Conservation (phyloP, 306 rosid genomes). For the Luffa aegyptiaca region DNA sequence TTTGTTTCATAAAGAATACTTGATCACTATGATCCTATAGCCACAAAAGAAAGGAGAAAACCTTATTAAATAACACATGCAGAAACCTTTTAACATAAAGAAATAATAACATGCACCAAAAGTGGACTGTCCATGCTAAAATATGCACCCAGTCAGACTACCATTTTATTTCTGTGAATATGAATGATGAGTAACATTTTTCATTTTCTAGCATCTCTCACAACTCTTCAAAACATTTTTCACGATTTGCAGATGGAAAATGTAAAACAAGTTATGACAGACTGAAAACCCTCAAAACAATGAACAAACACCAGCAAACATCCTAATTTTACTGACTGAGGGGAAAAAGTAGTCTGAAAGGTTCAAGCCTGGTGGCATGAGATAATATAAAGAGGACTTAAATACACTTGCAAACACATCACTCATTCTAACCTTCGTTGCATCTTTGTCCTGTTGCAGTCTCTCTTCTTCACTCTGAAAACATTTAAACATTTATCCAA, state of each 20-base stretch:
- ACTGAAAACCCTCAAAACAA: not conserved
- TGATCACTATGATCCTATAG: constrained; percentile 45
- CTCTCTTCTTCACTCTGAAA: constrained; percentile 87
- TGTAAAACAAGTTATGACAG: not conserved
- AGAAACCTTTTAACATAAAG: not conserved
- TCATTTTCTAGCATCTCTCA: not conserved
- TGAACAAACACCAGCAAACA: not conserved
- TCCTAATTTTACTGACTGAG: not conserved
- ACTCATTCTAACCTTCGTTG: constrained; percentile 33
- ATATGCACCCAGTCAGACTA: not conserved
- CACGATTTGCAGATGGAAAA: not conserved
- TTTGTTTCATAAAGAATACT: constrained; percentile 84
- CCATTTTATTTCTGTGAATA: not conserved
- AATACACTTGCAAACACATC: not conserved
- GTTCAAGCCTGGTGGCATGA: not conserved
- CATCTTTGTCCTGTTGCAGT: constrained; percentile 44
- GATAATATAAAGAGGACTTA: not conserved
- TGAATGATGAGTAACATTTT: not conserved
- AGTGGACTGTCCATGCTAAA: not conserved
- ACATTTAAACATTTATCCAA: constrained; percentile 10
- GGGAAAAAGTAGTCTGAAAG: not conserved
- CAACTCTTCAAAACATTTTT: not conserved
- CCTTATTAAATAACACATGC: not conserved
- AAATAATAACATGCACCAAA: not conserved
- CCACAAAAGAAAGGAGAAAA: constrained; percentile 13